Base-by-base conservation (phyloP, 495 filamentous ascomycete genomes). In the Talaromyces nanjingensis region DNA sequence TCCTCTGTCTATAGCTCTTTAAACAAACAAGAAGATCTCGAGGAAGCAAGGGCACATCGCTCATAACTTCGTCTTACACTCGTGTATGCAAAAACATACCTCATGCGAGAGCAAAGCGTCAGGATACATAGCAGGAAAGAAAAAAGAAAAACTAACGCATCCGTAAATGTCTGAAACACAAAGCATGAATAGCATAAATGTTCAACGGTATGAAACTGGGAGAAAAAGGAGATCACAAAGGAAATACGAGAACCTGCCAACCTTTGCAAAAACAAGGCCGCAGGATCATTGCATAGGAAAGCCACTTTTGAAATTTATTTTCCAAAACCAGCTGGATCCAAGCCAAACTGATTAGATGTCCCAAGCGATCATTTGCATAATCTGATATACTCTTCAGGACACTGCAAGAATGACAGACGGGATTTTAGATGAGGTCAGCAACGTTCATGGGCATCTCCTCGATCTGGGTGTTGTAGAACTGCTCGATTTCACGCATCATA, bases 401-500 rank as follows among this genome's bases (percentile, higher is more conserved):
- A 53, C 25, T 25, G 8, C 20, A 34, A 62, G 27, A 62, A 62
- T 53, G 55, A 64, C 56, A 42, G 24, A 63, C 73, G 64, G 65
- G 64, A 60, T 65, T 74, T 81, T 81, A 83, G 74, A 83, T 83
- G 69, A 83, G 80, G 71, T 83, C 77, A 65, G 81, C 81, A 77
- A 81, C 79, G 76, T 83, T 85, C 82, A 85, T 85, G 69, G 82
- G 82, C 82, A 85, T 85, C 76, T 85, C 82, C 73, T 85, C 82
- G 64, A 85, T 81, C 73, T 85, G 82, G 72, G 79, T 85, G 78
- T 80, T 84, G 78, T 87, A 87, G 74, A 85, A 87, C 73, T 85
- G 82, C 71, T 81, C 94, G 67, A 98, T 98, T 77, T 98, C 96
- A 70, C 94, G 88, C 86, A 98, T 91, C 87, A 98, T 98, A 75